Base-by-base conservation (phyloP, 805 yeast genomes). In the Teunomyces funiuensis region DNA sequence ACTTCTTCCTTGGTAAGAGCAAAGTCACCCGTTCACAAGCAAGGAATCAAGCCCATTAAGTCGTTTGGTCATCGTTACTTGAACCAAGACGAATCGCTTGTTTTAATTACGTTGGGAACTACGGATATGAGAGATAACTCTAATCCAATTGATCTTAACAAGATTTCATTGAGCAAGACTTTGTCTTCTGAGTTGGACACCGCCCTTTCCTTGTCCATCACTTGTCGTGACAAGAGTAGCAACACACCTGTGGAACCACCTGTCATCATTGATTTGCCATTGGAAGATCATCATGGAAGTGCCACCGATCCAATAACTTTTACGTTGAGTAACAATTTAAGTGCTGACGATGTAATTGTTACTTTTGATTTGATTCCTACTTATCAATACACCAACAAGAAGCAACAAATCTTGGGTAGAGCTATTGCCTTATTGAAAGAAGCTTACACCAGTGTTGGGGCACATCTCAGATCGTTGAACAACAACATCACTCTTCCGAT, bases 311-410 rank as follows among this genome's bases (percentile, higher is more conserved):
- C 96, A 2, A 76, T 91, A 30, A 71, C 83, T 6, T 88, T 91
- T 65, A 82, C 81, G 46, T 74, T 84, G 43, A 62, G 65, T 6
- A 63, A 75, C 39, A 50, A 58, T 23, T 61, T 68, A 28, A 66
- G 67, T 23, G 77, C 79, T 10, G 63, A 74, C 27, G 78, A 82
- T 39, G 76, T 83, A 10, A 60, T 76, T 3, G 60, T 91, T 27
- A 78, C 80, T 28, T 91, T 91, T 63, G 98, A 91, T 61, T 76
- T 90, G 42, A 88, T 90, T 13, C 96, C 97, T 17, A 88, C 97
- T 0, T 89, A 88, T 61, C 84, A 82, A 34, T 74, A 73, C 40
- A 63, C 66, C 13, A 58, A 55, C 31, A 50, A 40, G 47, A 57
- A 41, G 55, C 61, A 46, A 42, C 74, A 73, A 46, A 72, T 82